phyloP scores from a whole-genome alignment of 805 yeast species.

The Priceomyces castillae region DNA sequence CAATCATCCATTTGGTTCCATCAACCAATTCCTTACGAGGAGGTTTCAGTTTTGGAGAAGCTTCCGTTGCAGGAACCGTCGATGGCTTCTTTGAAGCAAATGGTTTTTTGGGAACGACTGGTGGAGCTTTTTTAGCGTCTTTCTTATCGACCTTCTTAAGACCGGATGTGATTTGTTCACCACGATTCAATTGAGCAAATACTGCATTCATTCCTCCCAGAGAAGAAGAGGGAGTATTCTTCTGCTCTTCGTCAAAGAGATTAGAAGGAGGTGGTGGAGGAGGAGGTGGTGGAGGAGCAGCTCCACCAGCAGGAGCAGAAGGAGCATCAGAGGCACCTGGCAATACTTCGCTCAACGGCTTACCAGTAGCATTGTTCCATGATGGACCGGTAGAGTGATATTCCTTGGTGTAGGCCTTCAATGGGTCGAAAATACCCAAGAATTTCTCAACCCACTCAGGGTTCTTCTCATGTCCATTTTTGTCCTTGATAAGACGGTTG shows the following conservation, averaged over 20 bases:
- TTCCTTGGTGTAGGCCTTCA: conserved; percentile 72
- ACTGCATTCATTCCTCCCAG: conserved; percentile 81
- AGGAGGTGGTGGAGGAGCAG: conserved; percentile 76
- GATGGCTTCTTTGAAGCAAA: conserved; percentile 83
- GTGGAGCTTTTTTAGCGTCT: conserved; percentile 65
- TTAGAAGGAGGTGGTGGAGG: conserved; percentile 85
- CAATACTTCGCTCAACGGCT: conserved; percentile 52
- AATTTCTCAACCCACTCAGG: conserved; percentile 80
- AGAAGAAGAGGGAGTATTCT: conserved; percentile 15
- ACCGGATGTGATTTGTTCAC: conserved; percentile 78
- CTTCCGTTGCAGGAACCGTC: conserved; percentile 45
- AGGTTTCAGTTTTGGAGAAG: conserved; percentile 42
- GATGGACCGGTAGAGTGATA: conserved; percentile 80
- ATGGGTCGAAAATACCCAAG: conserved; percentile 60
- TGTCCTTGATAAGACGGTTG: conserved; percentile 83
- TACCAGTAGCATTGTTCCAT: conserved; percentile 66
- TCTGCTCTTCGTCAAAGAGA: conserved; percentile 43
- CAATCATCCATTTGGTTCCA: conserved; percentile 81
- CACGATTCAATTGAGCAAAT: conserved; percentile 85
- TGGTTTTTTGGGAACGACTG: conserved; percentile 53
- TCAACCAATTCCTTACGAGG: conserved; percentile 70
- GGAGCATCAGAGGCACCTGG: conserved; percentile 16
- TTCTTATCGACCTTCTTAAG: conserved; percentile 90
- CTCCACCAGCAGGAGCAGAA: conserved; percentile 30
- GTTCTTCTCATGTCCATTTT: conserved; percentile 55